These are phyloP conservation scores for Cardamine chenopodiifolia DNA, from an alignment of 345 rosid species.

Conservation along the genomic window DNA sequence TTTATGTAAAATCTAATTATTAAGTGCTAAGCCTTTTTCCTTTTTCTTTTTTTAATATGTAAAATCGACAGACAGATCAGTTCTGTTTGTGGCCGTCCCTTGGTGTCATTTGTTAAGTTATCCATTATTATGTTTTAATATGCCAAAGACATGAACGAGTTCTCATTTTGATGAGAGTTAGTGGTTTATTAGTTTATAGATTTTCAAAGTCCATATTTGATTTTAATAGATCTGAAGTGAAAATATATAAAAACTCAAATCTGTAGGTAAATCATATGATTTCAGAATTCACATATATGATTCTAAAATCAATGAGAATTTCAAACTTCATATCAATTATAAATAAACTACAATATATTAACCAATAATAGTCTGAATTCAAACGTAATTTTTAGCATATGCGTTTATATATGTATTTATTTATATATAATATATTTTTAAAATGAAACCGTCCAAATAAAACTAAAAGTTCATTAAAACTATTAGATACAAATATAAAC, in stretches of 20 bases:
- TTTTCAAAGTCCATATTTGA: neutral
- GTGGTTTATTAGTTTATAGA: neutral
- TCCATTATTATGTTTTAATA: neutral
- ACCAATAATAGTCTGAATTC: neutral
- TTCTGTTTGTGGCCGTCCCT: slow-evolving; percentile 18
- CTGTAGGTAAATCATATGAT: too few species aligned
- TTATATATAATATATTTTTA: neutral
- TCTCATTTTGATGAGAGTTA: neutral
- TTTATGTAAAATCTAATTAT: neutral
- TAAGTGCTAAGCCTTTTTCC: neutral
- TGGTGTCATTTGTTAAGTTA: neutral
- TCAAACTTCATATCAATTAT: too few species aligned
- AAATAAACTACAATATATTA: too few species aligned
- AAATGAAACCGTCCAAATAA: neutral
- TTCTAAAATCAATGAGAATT: too few species aligned
- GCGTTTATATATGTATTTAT: neutral
- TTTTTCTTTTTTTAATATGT: neutral
- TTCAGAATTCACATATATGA: too few species aligned
- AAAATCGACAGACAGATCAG: neutral
- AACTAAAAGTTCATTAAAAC: neutral
- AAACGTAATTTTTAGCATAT: neutral
- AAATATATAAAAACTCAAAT: too few species aligned
- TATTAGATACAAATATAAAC: neutral
- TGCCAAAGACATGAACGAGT: neutral
- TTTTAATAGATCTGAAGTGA: too few species aligned